Evolutionary conservation across 108 stramenopile species (phyloP), one percentile per base, ranked within the genome.

Genomic region (Epithemia pelagica): DNA sequence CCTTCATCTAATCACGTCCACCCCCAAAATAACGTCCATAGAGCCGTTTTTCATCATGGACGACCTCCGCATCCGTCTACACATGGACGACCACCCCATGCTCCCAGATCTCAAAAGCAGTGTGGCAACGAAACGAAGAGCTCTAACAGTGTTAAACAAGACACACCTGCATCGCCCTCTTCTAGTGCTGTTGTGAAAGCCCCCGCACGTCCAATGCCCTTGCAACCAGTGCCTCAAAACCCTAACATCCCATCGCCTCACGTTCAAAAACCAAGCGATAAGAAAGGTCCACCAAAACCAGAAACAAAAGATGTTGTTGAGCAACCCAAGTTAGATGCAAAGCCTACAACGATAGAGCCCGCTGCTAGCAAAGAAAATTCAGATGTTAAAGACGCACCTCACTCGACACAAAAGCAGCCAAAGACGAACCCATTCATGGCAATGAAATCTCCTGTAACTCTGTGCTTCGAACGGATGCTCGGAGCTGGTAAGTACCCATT

Each of bases 401-500:
- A n/a, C n/a, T n/a, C 37, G 5, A 15, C 37, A 10, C 37, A 46
- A 46, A 46, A 46, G 37, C 5, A 46, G 15, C 37, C 37, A 46
- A 5, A 46, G 15, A 46, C 37, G 15, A 46, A 46, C 37, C 15
- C 37, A 10, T 5, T 46, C 37, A 46, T 15, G 37, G 15, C 15
- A 15, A 46, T 46, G 37, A 46, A 78, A 59, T 78, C 74, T 53
- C 82, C 77, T 26, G 75, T 75, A 30, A 75, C 82, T 28, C 62
- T 76, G 25, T 78, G 75, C 46, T 76, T 83, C 55, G 78, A 76
- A 28, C 69, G 74, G 19, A 78, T 83, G 71, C 26, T 83, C n/a
- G 77, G 82, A 57, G 82, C 82, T 2, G 82, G 78, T 83, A 76
- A 68, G 76, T 78, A 3, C 8, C 15, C 29, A n/a, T n/a, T n/a